Conservation (phyloP, 495 filamentous ascomycete species). For the Terfezia claveryi region DNA sequence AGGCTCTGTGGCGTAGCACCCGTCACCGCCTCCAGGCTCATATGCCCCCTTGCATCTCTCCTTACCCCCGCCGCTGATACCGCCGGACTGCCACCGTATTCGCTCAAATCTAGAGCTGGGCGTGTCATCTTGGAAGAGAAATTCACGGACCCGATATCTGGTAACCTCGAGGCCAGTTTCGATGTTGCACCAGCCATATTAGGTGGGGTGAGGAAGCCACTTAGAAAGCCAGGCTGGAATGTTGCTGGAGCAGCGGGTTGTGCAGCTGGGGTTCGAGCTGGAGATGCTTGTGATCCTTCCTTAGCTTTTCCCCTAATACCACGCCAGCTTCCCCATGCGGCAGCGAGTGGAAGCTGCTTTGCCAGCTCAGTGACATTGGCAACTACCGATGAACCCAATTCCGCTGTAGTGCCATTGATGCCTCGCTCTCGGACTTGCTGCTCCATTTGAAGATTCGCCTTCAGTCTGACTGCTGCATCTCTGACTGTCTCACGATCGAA, state of each 20-base stretch:
- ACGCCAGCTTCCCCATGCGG: neutral
- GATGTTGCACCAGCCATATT: slow-evolving; percentile 5
- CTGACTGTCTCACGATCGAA: slow-evolving; percentile 52
- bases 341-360: slow-evolving; percentile 1
- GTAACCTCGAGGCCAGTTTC: slow-evolving; percentile 11
- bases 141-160: slow-evolving; percentile 1
- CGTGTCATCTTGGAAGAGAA: neutral
- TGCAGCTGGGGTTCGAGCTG: slow-evolving; percentile 7
- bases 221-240: slow-evolving; percentile 8
- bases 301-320: neutral
- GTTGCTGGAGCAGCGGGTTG: slow-evolving; percentile 5
- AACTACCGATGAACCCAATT: slow-evolving; percentile 12
- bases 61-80: slow-evolving; percentile 1
- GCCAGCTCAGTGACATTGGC: neutral
- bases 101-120: neutral
- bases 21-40: slow-evolving; percentile 2
- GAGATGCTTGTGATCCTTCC: neutral
- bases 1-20: slow-evolving; percentile 1
- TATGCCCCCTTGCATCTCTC: slow-evolving; percentile 2
- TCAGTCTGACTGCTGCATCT: slow-evolving; percentile 78
- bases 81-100: neutral
- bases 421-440: slow-evolving; percentile 66
- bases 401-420: slow-evolving; percentile 1
- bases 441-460: slow-evolving; percentile 92
- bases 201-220: slow-evolving; percentile 12